Evolutionary conservation across 2,329 filamentous ascomycete genomes (phyloP).

Genomic region (Microsporum audouinii): DNA sequence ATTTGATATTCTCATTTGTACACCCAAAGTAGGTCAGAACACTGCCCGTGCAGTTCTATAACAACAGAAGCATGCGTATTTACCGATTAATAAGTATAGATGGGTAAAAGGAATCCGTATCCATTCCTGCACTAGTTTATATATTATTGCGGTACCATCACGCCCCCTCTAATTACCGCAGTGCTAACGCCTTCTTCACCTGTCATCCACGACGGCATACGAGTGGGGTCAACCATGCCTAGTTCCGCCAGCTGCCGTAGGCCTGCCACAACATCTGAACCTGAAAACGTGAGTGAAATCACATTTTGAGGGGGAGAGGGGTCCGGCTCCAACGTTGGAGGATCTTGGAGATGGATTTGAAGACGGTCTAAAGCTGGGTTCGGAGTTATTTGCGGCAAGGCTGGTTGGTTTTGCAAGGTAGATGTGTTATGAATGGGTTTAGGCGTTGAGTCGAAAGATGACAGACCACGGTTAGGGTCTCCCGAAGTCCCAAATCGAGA

Average conservation of each 20-base stretch:
- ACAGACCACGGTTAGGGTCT: constrained; percentile 17
- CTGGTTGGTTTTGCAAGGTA: constrained; percentile 8
- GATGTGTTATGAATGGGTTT: background rate
- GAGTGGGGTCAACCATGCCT: constrained; percentile 58
- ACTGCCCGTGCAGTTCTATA: background rate
- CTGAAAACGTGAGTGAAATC: constrained; percentile 54
- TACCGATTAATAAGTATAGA: background rate
- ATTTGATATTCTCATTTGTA: background rate
- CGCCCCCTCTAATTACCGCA: constrained; percentile 55
- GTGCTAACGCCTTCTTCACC: constrained; percentile 72
- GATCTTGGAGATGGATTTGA: constrained; percentile 41
- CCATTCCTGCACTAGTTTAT: background rate
- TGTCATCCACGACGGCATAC: constrained; percentile 84
- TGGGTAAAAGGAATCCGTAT: background rate
- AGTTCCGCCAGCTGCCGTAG: constrained; percentile 65
- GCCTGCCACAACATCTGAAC: constrained; percentile 69
- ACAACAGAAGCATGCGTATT: background rate
- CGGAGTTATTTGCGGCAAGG: background rate
- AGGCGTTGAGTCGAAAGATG: background rate
- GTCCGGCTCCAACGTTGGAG: constrained; percentile 21
- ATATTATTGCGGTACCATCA: constrained; percentile 10
- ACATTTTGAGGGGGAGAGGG: constrained; percentile 17
- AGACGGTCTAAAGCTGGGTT: constrained; percentile 33
- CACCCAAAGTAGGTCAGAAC: background rate
- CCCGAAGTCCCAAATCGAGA: constrained; percentile 59